Evolutionary conservation across 2,329 filamentous ascomycete species (phyloP).

Genomic region (Aplosporella prunicola): DNA sequence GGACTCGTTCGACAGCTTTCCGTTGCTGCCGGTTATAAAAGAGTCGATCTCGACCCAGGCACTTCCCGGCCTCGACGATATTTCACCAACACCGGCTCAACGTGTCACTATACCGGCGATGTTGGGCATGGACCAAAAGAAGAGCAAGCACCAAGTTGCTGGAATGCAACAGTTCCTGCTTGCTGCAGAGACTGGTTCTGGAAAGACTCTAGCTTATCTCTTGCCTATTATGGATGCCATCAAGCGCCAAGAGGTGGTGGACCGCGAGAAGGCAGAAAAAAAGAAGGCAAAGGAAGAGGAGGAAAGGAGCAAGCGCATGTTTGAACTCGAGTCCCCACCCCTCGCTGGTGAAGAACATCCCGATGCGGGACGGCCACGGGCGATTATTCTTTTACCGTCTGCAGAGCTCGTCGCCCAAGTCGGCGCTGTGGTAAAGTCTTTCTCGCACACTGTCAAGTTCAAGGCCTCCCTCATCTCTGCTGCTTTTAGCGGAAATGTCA

Average conservation of each 20-base stretch:
- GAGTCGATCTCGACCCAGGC: constrained; percentile 64
- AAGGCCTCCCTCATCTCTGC: constrained; percentile 76
- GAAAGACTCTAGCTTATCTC: constrained; percentile 90
- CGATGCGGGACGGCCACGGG: constrained; percentile 63
- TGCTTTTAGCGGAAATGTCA: constrained; percentile 63
- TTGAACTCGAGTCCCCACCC: constrained; percentile 50
- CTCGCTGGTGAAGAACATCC: constrained; percentile 46
- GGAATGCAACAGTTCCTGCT: constrained; percentile 61
- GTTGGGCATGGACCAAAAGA: constrained; percentile 47
- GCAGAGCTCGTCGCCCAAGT: constrained; percentile 89
- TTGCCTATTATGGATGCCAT: constrained; percentile 76
- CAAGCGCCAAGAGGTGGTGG: constrained; percentile 59
- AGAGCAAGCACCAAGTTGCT: constrained; percentile 19
- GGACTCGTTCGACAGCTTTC: constrained; percentile 73
- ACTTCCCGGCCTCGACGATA: constrained; percentile 62
- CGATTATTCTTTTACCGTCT: constrained; percentile 82
- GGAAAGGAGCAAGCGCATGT: constrained; percentile 38
- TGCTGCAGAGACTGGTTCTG: constrained; percentile 92
- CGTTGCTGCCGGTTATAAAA: constrained; percentile 61
- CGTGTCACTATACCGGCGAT: constrained; percentile 78
- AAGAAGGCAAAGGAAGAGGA: constrained; percentile 23
- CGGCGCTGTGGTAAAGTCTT: constrained; percentile 64
- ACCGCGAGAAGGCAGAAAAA: constrained; percentile 43
- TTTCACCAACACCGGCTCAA: constrained; percentile 73
- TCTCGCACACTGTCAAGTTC: constrained; percentile 82